Evolutionary conservation across 768 basidiomycete species (phyloP).

Genomic region (Candolleomyces efflorescens): DNA sequence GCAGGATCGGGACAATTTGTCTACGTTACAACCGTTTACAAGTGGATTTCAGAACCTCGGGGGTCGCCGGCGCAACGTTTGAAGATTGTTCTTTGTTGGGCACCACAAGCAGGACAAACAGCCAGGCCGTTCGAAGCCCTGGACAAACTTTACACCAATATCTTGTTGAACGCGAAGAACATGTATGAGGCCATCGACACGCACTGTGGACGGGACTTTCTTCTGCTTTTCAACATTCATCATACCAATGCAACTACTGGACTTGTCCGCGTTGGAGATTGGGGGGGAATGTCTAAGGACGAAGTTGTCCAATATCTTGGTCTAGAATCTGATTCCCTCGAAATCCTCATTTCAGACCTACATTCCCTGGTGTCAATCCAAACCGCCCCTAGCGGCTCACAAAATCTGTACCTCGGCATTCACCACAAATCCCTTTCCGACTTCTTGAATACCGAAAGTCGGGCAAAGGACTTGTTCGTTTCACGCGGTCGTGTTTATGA

Average conservation of each 20-base stretch:
- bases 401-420: no score
- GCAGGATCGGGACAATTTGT: slow-evolving; percentile 2
- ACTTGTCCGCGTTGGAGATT: no score
- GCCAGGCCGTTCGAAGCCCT: background rate
- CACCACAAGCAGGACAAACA: background rate
- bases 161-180: background rate
- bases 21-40: background rate
- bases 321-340: no score
- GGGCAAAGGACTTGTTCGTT: no score
- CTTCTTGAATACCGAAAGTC: no score
- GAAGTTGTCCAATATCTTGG: no score
- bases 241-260: no score
- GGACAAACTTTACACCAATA: background rate
- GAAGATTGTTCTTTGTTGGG: background rate
- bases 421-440: no score
- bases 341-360: background rate
- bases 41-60: background rate
- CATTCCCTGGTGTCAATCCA: no score
- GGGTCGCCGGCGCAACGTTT: background rate
- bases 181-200: background rate
- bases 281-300: no score
- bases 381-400: no score
- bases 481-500: no score
- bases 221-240: background rate
- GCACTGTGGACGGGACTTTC: background rate